Conservation (phyloP, 371 early-diverging fungal species). For the Syncephalastrum racemosum region DNA sequence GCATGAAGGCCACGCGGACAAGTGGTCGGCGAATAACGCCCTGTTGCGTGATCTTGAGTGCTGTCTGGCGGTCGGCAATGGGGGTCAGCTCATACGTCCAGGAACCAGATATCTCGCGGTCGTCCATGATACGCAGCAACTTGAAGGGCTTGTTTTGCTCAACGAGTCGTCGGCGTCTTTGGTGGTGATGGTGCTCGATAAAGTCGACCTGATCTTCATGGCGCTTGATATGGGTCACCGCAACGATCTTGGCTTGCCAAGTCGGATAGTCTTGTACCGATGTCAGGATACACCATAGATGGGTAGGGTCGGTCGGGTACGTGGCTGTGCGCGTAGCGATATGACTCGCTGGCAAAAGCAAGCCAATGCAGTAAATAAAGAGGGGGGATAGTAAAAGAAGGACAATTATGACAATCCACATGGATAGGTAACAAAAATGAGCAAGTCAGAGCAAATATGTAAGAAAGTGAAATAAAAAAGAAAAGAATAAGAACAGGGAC, state of each 20-base stretch:
- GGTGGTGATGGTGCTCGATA: conserved; percentile 25
- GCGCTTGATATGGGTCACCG: conserved; percentile 9
- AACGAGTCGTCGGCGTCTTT: conserved; percentile 29
- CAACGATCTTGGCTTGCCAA: conserved; percentile 37
- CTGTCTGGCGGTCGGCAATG: not conserved
- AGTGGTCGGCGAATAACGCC: conserved; percentile 45
- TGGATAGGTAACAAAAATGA: no score
- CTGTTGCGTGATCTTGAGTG: conserved; percentile 39
- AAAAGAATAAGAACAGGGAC: no score
- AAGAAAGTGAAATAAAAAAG: no score
- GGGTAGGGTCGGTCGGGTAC: conserved; percentile 23
- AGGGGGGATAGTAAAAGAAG: conserved; percentile 5
- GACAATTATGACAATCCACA: no score
- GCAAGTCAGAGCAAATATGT: no score
- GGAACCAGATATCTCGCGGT: conserved; percentile 21
- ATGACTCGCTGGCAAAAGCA: conserved; percentile 25
- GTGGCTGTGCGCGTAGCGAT: conserved; percentile 21
- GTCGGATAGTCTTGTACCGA: conserved; percentile 34
- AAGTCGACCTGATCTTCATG: conserved; percentile 16
- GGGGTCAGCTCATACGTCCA: conserved; percentile 21
- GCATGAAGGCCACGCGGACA: conserved; percentile 33
- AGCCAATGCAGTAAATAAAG: conserved; percentile 20
- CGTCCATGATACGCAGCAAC: conserved; percentile 42
- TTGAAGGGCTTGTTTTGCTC: conserved; percentile 29
- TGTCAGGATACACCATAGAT: conserved; percentile 38